phyloP scores from a whole-genome alignment of 495 filamentous ascomycete species.

The Letharia columbiana region DNA sequence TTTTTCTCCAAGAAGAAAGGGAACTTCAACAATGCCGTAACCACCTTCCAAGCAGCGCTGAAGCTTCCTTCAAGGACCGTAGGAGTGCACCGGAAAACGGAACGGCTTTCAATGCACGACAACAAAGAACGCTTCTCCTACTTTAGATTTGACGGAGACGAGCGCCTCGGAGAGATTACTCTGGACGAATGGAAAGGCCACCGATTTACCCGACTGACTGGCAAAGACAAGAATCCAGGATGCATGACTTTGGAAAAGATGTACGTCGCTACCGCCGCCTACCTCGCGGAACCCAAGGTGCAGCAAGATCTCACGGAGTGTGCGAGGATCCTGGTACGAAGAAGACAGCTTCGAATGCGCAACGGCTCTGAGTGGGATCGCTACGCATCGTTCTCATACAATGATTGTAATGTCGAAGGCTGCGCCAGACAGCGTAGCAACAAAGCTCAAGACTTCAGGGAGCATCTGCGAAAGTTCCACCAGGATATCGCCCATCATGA shows the following conservation, averaged over 20 bases:
- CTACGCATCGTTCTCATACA: constrained; percentile 17
- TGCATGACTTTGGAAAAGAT: constrained; percentile 7
- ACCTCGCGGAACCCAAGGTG: neutral
- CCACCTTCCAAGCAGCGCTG: too few species aligned
- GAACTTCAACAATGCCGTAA: too few species aligned
- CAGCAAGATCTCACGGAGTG: constrained; percentile 6
- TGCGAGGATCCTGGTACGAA: constrained; percentile 10
- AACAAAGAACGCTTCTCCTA: constrained; percentile 5
- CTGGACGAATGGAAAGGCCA: constrained; percentile 16
- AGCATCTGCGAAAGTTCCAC: neutral
- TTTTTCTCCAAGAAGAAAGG: neutral
- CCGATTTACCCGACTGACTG: neutral
- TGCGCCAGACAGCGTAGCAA: neutral
- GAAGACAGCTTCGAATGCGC: constrained; percentile 10
- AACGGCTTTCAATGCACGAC: neutral
- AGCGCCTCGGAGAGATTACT: neutral
- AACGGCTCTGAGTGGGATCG: constrained; percentile 15
- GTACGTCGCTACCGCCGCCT: neutral
- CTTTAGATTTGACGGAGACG: constrained; percentile 8
- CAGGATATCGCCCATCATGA: neutral
- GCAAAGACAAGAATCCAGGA: constrained; percentile 3
- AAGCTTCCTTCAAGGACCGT: constrained; percentile 3
- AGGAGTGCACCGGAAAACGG: neutral
- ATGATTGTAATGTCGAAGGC: constrained; percentile 8
- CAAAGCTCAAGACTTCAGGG: neutral